A percentile compares a stretch with the other conserved stretches of the same genome.
These are phyloP conservation scores for Gracilariopsis chorda DNA, from an alignment of 23 red algal genomes.

Conservation along the genomic window DNA sequence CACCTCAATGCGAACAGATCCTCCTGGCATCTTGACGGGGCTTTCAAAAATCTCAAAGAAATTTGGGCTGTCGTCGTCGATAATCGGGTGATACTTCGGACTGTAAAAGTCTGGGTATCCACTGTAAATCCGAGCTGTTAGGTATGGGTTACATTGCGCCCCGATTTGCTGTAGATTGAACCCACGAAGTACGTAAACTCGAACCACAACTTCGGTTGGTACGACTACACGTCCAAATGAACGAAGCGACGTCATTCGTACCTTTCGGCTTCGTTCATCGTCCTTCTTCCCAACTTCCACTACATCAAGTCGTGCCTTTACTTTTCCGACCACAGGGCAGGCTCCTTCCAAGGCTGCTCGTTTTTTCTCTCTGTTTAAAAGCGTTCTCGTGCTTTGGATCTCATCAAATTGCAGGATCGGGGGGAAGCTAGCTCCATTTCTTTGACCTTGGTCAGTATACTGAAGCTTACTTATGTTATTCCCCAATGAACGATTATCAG, in stretches of 20 bases:
- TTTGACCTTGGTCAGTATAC: slow-evolving; percentile 26
- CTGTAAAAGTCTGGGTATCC: slow-evolving; percentile 67
- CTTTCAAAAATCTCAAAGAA: slow-evolving; percentile 81
- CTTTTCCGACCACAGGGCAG: slow-evolving; percentile 42
- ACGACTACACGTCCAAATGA: slow-evolving; percentile 65
- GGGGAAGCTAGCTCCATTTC: slow-evolving; percentile 29
- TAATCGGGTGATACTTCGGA: slow-evolving; percentile 40
- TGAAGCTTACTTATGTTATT: neutral
- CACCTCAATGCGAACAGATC: slow-evolving; percentile 29
- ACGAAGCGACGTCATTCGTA: slow-evolving; percentile 34
- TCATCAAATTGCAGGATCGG: slow-evolving; percentile 41
- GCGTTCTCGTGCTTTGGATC: neutral
- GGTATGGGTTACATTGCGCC: slow-evolving; percentile 62
- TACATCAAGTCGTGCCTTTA: slow-evolving; percentile 52
- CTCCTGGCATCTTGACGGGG: slow-evolving; percentile 55
- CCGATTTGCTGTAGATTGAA: slow-evolving; percentile 62
- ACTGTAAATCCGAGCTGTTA: slow-evolving; percentile 47
- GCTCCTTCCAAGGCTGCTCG: slow-evolving; percentile 47
- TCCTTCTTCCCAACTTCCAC: slow-evolving; percentile 54
- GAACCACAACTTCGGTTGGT: slow-evolving; percentile 65
- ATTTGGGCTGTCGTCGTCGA: slow-evolving; percentile 65
- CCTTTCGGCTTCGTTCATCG: slow-evolving; percentile 1
- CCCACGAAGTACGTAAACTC: slow-evolving; percentile 66
- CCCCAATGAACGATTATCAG: slow-evolving; percentile 60
- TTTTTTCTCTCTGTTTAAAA: slow-evolving; percentile 24